Evolutionary conservation across 2,329 filamentous ascomycete genomes (phyloP).

Genomic region (Lasiodiplodia hormozganensis): DNA sequence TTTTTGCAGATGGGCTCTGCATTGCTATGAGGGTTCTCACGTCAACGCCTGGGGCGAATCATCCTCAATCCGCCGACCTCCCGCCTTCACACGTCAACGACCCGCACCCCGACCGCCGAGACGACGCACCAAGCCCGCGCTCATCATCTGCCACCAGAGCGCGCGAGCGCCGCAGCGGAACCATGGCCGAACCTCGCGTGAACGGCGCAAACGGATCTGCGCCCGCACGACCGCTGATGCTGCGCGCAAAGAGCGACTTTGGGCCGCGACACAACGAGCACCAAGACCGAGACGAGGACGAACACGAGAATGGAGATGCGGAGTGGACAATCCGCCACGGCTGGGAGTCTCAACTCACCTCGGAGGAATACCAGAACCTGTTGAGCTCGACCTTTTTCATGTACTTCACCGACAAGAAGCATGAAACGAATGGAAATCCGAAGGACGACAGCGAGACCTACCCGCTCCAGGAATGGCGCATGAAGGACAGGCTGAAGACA

Average conservation of each 20-base stretch:
- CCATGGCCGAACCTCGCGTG: slow-evolving; percentile 15
- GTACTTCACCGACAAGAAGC: slow-evolving; percentile 98
- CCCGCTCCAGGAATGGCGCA: slow-evolving; percentile 90
- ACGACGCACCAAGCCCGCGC: slow-evolving; percentile 20
- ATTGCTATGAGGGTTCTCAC: slow-evolving; percentile 28
- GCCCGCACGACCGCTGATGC: slow-evolving; percentile 43
- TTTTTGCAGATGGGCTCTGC: slow-evolving; percentile 19
- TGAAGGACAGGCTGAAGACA: slow-evolving; percentile 95
- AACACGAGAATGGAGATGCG: slow-evolving; percentile 52
- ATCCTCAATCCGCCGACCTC: slow-evolving; percentile 12
- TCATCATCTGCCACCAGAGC: slow-evolving; percentile 20
- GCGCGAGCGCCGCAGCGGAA: slow-evolving; percentile 20
- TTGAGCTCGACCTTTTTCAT: slow-evolving; percentile 96
- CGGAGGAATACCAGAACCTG: slow-evolving; percentile 84
- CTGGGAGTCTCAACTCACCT: slow-evolving; percentile 91
- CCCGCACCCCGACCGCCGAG: slow-evolving; percentile 7
- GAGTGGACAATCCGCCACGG: slow-evolving; percentile 75
- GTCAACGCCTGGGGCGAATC: slow-evolving; percentile 20
- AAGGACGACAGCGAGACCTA: slow-evolving; percentile 62
- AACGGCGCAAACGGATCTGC: slow-evolving; percentile 19
- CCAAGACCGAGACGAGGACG: slow-evolving; percentile 45
- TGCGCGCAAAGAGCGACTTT: slow-evolving; percentile 62
- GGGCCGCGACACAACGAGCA: slow-evolving; percentile 47
- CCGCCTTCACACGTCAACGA: not conserved
- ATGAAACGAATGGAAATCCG: slow-evolving; percentile 91